Percentiles rank a stretch among this genome's conserved stretches.
Conservation (phyloP, 2,329 filamentous ascomycete species). For the Penicillium sp. region DNA sequence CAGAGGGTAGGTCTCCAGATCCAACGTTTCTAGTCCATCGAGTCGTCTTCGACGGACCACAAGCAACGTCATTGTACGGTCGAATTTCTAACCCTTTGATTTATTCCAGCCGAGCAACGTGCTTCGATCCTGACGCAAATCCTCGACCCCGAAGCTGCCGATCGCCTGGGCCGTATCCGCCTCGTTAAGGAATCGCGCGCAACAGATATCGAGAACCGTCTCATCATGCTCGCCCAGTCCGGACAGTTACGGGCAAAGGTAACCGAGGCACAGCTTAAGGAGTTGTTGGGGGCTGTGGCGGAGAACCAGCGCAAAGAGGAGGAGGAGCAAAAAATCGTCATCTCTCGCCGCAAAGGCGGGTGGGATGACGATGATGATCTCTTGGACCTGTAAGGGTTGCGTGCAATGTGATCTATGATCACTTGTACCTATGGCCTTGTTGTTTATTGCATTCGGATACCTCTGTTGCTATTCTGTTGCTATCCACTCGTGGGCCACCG, state of each 20-base stretch:
- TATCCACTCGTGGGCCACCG: not conserved
- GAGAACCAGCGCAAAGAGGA: conserved; percentile 62
- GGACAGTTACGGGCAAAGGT: conserved; percentile 86
- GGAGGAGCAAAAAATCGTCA: conserved; percentile 78
- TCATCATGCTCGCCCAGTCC: conserved; percentile 85
- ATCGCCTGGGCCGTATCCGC: conserved; percentile 88
- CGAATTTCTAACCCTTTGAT: conserved; percentile 2
- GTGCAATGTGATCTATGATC: not conserved
- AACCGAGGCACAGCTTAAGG: conserved; percentile 89
- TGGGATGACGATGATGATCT: conserved; percentile 71
- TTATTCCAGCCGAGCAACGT: conserved; percentile 31
- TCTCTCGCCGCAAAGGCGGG: conserved; percentile 75
- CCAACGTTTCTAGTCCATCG: not conserved
- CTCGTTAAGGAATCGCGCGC: conserved; percentile 93
- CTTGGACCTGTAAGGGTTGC: conserved; percentile 37
- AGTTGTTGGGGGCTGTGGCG: conserved; percentile 78
- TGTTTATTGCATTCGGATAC: conserved; percentile 4
- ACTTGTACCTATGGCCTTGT: not conserved
- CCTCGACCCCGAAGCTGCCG: conserved; percentile 87
- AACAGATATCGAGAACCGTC: conserved; percentile 82
- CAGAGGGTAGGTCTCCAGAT: conserved; percentile 28
- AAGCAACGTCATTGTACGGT: not conserved
- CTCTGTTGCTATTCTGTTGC: not conserved
- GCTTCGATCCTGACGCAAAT: conserved; percentile 76
- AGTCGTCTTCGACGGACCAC: not conserved